Percentiles rank a stretch among this genome's conserved stretches.
Evolutionary conservation across 306 rosid genomes (phyloP).

Genomic region (Cicer arietinum): DNA sequence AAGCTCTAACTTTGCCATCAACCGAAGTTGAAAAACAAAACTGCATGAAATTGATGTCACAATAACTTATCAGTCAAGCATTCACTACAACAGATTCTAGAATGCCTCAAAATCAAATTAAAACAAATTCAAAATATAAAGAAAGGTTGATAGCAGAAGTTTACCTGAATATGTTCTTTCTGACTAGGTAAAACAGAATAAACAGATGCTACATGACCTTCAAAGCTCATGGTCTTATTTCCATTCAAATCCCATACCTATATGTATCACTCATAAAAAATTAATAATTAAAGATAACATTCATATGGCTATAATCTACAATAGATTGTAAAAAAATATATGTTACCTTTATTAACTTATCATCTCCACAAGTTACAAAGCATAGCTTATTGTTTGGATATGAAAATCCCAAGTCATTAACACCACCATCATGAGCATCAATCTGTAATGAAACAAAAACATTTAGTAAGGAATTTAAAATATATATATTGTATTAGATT

Average conservation of each 20-base stretch:
- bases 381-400: conserved; percentile 58
- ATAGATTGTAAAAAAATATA: neutral
- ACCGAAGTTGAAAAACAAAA: conserved; percentile 70
- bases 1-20: conserved; percentile 84
- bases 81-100: conserved; percentile 1
- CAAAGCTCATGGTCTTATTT: conserved; percentile 59
- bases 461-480: conserved; percentile 20
- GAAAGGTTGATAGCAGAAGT: neutral
- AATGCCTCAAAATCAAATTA: conserved; percentile 19
- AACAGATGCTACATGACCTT: conserved; percentile 82
- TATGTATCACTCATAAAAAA: conserved; percentile 27
- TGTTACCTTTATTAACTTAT: conserved; percentile 72
- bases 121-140: neutral
- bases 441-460: conserved; percentile 48
- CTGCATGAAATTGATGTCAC: conserved; percentile 49
- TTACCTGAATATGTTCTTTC: conserved; percentile 72
- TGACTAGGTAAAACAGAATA: conserved; percentile 78
- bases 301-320: neutral
- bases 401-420: conserved; percentile 81
- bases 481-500: neutral
- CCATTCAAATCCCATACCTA: conserved; percentile 89
- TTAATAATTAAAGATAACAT: conserved; percentile 15
- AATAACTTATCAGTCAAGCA: conserved; percentile 21
- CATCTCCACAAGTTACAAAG: conserved; percentile 81
- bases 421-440: conserved; percentile 76